phyloP scores from a whole-genome alignment of 164 flowering plant genomes.

The Warburgia ugandensis region DNA sequence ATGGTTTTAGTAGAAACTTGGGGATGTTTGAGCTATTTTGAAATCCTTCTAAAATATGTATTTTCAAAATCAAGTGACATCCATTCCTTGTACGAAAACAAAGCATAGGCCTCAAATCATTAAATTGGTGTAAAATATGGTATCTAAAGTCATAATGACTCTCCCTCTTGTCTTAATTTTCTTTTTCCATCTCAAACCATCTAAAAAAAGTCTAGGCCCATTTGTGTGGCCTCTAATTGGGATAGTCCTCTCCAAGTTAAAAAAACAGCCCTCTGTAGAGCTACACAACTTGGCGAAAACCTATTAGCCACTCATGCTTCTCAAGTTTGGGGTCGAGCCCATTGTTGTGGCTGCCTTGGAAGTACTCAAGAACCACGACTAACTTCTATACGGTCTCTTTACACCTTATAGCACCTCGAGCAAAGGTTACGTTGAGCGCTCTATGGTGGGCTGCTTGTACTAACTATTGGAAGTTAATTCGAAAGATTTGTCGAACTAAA shows the following conservation, averaged over 20 bases:
- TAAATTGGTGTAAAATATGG: too few relatives aligned
- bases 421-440: conserved; percentile 5
- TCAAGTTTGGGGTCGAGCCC: conserved; percentile 19
- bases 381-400: conserved; percentile 16
- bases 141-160: too few relatives aligned
- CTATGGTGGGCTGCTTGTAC: conserved; percentile 22
- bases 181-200: conserved; percentile 2
- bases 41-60: too few relatives aligned
- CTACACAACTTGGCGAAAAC: conserved; percentile 15
- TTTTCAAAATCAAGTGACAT: too few relatives aligned
- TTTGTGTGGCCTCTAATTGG: conserved; percentile 24
- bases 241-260: conserved; percentile 15
- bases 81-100: too few relatives aligned
- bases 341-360: conserved; percentile 24
- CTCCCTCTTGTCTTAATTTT: too few relatives aligned
- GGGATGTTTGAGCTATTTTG: too few relatives aligned
- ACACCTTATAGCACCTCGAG: conserved; percentile 10
- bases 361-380: conserved; percentile 30
- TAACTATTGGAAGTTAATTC: conserved; percentile 27
- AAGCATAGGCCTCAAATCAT: too few relatives aligned
- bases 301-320: conserved; percentile 25
- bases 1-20: too few relatives aligned
- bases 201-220: conserved; percentile 18
- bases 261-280: conserved; percentile 15
- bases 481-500: conserved; percentile 27